Conservation (phyloP, 352 stramenopile species). For the Globisporangium camurandrum region DNA sequence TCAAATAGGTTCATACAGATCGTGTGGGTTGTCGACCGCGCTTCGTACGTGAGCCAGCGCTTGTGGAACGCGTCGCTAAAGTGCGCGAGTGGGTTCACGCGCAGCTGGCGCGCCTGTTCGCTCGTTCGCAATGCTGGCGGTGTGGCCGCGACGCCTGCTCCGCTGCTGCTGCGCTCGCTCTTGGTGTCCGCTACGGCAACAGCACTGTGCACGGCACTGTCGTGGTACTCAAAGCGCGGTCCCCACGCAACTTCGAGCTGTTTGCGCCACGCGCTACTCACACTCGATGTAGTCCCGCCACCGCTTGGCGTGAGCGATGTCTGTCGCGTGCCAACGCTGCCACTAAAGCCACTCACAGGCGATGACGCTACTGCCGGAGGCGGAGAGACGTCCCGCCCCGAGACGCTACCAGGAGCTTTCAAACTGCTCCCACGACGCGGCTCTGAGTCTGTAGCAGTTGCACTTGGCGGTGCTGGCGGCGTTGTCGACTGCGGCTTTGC, state of each 20-base stretch:
- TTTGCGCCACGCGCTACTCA: slow-evolving; percentile 47
- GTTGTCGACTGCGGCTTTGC: slow-evolving; percentile 2
- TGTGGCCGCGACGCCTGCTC: background rate
- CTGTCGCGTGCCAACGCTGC: slow-evolving; percentile 4
- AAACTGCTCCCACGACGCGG: background rate
- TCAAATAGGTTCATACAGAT: slow-evolving; percentile 40
- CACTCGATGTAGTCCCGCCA: slow-evolving; percentile 13
- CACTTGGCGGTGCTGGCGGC: too few species aligned
- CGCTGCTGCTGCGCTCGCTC: background rate
- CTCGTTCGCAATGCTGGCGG: background rate
- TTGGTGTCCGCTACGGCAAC: background rate
- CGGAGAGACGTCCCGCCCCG: slow-evolving; percentile 7
- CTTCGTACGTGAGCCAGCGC: slow-evolving; percentile 42
- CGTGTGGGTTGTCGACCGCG: slow-evolving; percentile 43
- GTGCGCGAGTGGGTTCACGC: slow-evolving; percentile 33
- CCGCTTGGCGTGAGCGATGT: slow-evolving; percentile 19
- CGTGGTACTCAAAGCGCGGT: slow-evolving; percentile 41
- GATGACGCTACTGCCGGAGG: too few species aligned
- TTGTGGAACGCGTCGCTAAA: slow-evolving; percentile 42
- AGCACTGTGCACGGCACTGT: slow-evolving; percentile 5
- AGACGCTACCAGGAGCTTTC: slow-evolving; percentile 6
- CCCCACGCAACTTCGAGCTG: slow-evolving; percentile 50
- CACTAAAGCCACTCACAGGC: slow-evolving; percentile 6
- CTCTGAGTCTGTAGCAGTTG: background rate
- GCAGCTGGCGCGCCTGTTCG: background rate